A percentile compares a stretch with the other conserved stretches of the same genome.
phyloP scores from a whole-genome alignment of 2,329 filamentous ascomycete species.

The Dothiorella sarmentorum region DNA sequence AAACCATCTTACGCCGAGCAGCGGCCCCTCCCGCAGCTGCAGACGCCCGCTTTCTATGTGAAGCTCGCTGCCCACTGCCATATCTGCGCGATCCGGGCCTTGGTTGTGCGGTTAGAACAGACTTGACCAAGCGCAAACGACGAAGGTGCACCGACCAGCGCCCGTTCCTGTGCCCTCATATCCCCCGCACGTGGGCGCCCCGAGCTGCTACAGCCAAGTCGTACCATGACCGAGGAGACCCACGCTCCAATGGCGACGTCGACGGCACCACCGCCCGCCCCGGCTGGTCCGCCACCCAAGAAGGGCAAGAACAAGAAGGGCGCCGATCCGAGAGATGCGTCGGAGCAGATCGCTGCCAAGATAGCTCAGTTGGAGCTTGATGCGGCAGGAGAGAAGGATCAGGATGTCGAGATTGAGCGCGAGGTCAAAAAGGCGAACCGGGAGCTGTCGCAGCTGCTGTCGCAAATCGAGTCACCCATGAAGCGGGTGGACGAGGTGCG shows the following conservation, averaged over 20 bases:
- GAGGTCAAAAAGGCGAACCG: slow-evolving; percentile 93
- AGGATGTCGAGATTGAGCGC: slow-evolving; percentile 92
- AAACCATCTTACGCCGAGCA: slow-evolving; percentile 9
- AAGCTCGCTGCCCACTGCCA: neutral
- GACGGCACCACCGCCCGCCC: slow-evolving; percentile 12
- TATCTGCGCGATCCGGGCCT: neutral
- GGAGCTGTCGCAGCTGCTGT: slow-evolving; percentile 80
- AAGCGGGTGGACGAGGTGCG: slow-evolving; percentile 88
- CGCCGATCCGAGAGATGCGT: slow-evolving; percentile 81
- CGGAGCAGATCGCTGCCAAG: slow-evolving; percentile 85
- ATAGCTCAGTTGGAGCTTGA: slow-evolving; percentile 95
- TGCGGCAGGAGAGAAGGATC: slow-evolving; percentile 88
- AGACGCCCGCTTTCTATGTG: slow-evolving; percentile 9
- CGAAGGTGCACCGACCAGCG: slow-evolving; percentile 35
- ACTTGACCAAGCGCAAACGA: neutral
- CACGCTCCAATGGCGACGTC: slow-evolving; percentile 10
- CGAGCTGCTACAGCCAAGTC: neutral
- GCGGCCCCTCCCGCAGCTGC: slow-evolving; percentile 6
- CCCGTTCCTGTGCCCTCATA: slow-evolving; percentile 31
- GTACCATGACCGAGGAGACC: slow-evolving; percentile 10
- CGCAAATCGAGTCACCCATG: slow-evolving; percentile 84
- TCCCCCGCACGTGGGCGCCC: slow-evolving; percentile 33
- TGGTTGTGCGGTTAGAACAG: neutral
- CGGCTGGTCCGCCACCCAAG: slow-evolving; percentile 52
- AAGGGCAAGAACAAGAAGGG: slow-evolving; percentile 80